Base-by-base conservation (phyloP, 2,329 filamentous ascomycete genomes). In the Neodidymelliopsis sp. region DNA sequence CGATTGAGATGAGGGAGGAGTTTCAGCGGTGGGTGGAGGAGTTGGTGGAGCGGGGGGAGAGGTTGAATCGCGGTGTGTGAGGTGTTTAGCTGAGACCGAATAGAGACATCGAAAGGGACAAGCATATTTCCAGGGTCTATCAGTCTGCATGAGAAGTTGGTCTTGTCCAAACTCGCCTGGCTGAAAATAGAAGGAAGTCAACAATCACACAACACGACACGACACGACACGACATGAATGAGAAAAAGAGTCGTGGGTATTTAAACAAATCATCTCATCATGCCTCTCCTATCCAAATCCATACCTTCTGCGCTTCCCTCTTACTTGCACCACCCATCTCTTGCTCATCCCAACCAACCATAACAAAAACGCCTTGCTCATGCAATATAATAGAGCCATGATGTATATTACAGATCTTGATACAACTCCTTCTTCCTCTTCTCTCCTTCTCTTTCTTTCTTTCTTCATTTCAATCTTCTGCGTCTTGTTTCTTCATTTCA, bases 1-100 rank as follows among this genome's bases (percentile, higher is more conserved):
- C 88, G 5, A 81, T 88, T 62, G 90, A 96, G 77, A 81, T 84
- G 69, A 78, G 83, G 50, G 68, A 77, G 33, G 90, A 89, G 79
- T 87, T 91, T 64, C 86, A 89, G 60, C 70, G 73, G 38, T 74
- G 87, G 62, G 62, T 93, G 37, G 83, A 83, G 59, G 81, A 79
- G 25, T 78, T 88, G 49, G 71, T 79, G 10, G 75, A 78, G 34
- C 83, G 81, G 65, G 76, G 75, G 4, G 76, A 81, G 63, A 74
- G 72, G 63, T 63, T 85, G 52, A 74, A 74, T 44, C n/a, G n/a
- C n/a, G n/a, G n/a, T n/a, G n/a, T n/a, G n/a, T n/a, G n/a, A n/a
- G n/a, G n/a, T n/a, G n/a, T n/a, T n/a, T n/a, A n/a, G n/a, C n/a
- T n/a, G n/a, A n/a, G n/a, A n/a, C n/a, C n/a, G n/a, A n/a, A n/a